Evolutionary conservation across 176 grass and related monocot species (phyloP), one percentile per base, ranked within the genome.

Genomic region (Zizania latifolia): DNA sequence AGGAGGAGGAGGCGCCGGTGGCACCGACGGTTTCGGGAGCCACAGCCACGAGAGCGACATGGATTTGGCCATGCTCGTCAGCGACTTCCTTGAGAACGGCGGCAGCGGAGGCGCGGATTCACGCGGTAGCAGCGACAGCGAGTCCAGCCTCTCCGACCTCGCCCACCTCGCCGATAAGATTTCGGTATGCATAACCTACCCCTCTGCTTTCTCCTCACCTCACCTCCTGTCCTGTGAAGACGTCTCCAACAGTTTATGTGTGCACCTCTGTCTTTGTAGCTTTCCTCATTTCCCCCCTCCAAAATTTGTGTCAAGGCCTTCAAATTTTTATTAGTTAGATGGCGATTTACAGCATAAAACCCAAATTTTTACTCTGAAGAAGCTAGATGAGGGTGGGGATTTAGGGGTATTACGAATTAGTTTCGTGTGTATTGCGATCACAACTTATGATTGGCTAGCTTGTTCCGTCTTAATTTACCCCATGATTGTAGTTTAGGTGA

Each of bases 11-110:
- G 75, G 28, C 15, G 78, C 24, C 15, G 48, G 22, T 10, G 45
- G 60, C 9, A 27, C 71, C 13, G 55, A 77, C 3, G 88, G 63
- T 4, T 61, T 58, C 36, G 68, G 72, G 59, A 78, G 81, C 31
- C 63, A 75, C 82, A 93, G 94, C 83, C 90, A 97, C 48, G 94
- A 97, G 57, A 91, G 85, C 75, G 94, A 93, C 9, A 74, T 85
- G 50, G 94, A 97, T 65, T 74, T 97, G 33, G 90, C 90, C 29
- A 32, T 89, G 72, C 87, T 97, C 86, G 94, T 97, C 24, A 87
- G 50, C 62, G 90, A 97, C 59, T 97, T 97, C 68, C 84, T 91
- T 57, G 94, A 97, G 86, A 89, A 83, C 79, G 94, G 82, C 3
- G 86, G 70, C 58, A 79, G 75, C 53, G 78, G 77, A 4, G 60